Conservation (phyloP, 257 asterid species). For the Lithospermum erythrorhizon region DNA sequence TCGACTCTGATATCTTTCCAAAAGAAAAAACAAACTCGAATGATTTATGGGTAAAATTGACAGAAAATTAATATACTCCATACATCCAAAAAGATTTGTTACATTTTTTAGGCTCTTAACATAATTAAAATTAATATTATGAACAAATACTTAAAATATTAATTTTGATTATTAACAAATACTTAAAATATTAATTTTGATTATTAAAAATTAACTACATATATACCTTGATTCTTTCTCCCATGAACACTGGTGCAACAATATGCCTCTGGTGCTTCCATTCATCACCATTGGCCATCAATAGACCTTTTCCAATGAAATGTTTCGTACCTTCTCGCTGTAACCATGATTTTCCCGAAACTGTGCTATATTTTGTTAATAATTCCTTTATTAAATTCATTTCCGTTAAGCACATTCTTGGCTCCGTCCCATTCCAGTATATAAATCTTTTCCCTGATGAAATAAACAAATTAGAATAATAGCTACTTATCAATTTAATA, state of each 20-base stretch:
- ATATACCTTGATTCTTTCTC: constrained; percentile 50
- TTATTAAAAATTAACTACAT: too few species aligned
- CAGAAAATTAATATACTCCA: too few species aligned
- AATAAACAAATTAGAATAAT: not conserved
- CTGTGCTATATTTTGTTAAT: constrained; percentile 36
- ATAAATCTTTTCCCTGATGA: constrained; percentile 49
- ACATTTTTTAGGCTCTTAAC: too few species aligned
- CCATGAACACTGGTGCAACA: constrained; percentile 71
- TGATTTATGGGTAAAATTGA: too few species aligned
- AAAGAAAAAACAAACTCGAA: not conserved
- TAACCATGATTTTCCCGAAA: constrained; percentile 64
- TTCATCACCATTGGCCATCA: constrained; percentile 69
- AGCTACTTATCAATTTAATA: not conserved
- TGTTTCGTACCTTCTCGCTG: constrained; percentile 63
- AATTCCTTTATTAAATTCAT: constrained; percentile 48
- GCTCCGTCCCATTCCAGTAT: constrained; percentile 70
- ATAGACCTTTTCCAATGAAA: constrained; percentile 57
- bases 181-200: too few species aligned
- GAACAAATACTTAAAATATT: too few species aligned
- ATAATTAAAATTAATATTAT: too few species aligned
- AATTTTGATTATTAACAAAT: too few species aligned
- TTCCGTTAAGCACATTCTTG: constrained; percentile 59
- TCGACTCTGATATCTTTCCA: too few species aligned
- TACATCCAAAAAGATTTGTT: too few species aligned
- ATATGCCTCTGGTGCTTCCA: constrained; percentile 73